phyloP scores from a whole-genome alignment of 1,284 basidiomycete genomes.

The Tilletia caries region DNA sequence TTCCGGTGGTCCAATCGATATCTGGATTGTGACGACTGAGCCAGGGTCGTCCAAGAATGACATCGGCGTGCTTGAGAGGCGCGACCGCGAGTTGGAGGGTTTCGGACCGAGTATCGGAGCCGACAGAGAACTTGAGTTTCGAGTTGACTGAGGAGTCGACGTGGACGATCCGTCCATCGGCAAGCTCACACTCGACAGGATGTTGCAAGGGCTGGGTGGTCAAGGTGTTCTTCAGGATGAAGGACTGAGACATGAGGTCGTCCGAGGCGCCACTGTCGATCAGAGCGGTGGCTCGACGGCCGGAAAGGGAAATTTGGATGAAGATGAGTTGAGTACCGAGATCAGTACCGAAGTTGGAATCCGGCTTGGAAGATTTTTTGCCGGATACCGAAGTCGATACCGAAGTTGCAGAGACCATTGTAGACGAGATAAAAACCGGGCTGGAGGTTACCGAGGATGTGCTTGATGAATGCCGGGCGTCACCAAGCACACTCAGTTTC shows the following conservation, averaged over 20 bases:
- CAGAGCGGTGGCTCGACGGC: constrained; percentile 11
- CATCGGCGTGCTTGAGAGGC: constrained; percentile 6
- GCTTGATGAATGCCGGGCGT: constrained; percentile 11
- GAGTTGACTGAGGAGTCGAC: constrained; percentile 13
- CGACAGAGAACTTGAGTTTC: constrained; percentile 8
- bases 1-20: constrained; percentile 13
- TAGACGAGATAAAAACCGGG: neutral
- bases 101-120: constrained; percentile 6
- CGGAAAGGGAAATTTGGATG: constrained; percentile 3
- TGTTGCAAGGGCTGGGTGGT: neutral
- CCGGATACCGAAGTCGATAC: constrained; percentile 4
- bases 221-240: neutral
- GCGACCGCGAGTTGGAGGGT: neutral
- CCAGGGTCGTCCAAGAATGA: constrained; percentile 13
- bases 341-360: neutral
- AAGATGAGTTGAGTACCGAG: neutral
- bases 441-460: neutral
- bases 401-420: neutral
- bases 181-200: constrained; percentile 10
- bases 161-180: neutral
- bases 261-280: constrained; percentile 13
- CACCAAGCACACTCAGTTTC: constrained; percentile 9
- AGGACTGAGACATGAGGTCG: constrained; percentile 13
- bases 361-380: neutral
- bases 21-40: constrained; percentile 14